Percentiles rank a stretch among this genome's conserved stretches.
Conservation (phyloP, 192 early-diverging fungal species). For the Kickxella alabastrina region DNA sequence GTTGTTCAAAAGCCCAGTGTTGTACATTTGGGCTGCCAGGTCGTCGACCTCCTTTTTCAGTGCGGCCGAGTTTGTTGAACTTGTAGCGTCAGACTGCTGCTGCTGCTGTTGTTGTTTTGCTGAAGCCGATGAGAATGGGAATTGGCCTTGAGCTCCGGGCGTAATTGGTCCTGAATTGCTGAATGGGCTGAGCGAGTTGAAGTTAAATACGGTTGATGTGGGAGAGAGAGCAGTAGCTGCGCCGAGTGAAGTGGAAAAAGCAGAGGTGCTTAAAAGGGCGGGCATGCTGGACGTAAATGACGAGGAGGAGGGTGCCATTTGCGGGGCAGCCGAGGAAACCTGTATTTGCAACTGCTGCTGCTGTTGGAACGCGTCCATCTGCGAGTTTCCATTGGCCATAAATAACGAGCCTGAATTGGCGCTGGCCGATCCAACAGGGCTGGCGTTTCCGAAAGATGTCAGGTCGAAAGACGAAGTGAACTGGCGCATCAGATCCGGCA, state of each 20-base stretch:
- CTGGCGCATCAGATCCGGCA: slow-evolving; percentile 37
- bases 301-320: slow-evolving; percentile 1
- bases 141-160: background rate
- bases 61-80: background rate
- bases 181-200: slow-evolving; percentile 22
- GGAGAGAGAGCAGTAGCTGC: slow-evolving; percentile 21
- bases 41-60: slow-evolving; percentile 26
- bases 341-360: background rate
- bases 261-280: slow-evolving; percentile 17
- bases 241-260: slow-evolving; percentile 15
- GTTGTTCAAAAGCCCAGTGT: slow-evolving; percentile 17
- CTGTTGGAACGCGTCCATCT: slow-evolving; percentile 11
- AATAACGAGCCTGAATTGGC: background rate
- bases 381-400: slow-evolving; percentile 10
- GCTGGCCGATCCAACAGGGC: slow-evolving; percentile 2
- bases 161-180: slow-evolving; percentile 11
- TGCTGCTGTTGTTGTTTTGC: slow-evolving; percentile 2
- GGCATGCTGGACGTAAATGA: slow-evolving; percentile 11
- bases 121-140: background rate
- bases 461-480: slow-evolving; percentile 45
- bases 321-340: background rate
- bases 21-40: slow-evolving; percentile 39
- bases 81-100: background rate
- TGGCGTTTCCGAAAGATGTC: background rate
- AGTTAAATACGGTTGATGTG: slow-evolving; percentile 10